A percentile compares a stretch with the other conserved stretches of the same genome.
Evolutionary conservation across 2,329 filamentous ascomycete species (phyloP).

Genomic region (Myriosclerotinia scirpicola): DNA sequence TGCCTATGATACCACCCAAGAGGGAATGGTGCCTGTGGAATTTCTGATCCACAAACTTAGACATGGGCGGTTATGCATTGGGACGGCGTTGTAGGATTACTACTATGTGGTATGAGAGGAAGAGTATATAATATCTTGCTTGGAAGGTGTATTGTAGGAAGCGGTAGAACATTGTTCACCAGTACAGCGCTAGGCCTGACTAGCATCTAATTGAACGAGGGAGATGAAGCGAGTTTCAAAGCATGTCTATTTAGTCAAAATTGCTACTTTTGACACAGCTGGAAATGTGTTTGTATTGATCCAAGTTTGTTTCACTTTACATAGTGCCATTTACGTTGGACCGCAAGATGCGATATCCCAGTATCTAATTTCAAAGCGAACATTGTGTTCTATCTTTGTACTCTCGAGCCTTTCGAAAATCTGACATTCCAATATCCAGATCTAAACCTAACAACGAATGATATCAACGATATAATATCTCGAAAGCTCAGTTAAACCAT

Average conservation of each 20-base stretch:
- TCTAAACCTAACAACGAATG: not conserved
- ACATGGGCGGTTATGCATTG: constrained; percentile 22
- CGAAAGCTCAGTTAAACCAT: not conserved
- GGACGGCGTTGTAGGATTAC: constrained; percentile 25
- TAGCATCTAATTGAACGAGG: not conserved
- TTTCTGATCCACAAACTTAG: constrained; percentile 50
- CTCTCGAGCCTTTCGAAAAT: not conserved
- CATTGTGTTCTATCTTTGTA: not conserved
- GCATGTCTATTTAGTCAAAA: not conserved
- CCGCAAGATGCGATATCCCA: not conserved
- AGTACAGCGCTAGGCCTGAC: not conserved
- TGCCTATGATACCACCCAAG: constrained; percentile 77
- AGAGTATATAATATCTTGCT: not conserved
- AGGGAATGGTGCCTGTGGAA: constrained; percentile 74
- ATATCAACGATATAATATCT: not conserved
- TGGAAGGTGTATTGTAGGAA: constrained; percentile 11
- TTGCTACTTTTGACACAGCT: not conserved
- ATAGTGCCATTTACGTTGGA: not conserved
- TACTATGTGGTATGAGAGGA: not conserved
- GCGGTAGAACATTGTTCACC: not conserved
- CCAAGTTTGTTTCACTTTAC: not conserved
- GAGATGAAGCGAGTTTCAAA: not conserved
- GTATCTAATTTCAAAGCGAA: not conserved
- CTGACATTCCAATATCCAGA: not conserved
- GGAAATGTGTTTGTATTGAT: not conserved